phyloP scores from a whole-genome alignment of 176 grass and related monocot genomes.

The Aegilops tauschii region DNA sequence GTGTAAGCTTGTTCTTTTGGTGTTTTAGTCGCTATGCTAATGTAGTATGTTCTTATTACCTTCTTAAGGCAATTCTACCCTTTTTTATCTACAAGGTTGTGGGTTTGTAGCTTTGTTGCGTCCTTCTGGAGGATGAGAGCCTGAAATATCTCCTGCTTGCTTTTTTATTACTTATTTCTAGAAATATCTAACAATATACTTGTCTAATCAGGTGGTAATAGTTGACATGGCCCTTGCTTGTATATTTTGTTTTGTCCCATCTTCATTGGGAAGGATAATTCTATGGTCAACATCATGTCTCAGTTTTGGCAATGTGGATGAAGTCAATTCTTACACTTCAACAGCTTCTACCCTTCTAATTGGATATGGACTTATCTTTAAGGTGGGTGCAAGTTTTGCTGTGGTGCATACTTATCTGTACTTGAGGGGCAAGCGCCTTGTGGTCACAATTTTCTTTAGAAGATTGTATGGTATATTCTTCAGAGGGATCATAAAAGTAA shows the following conservation, averaged over 20 bases:
- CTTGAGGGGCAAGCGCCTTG: constrained; percentile 10
- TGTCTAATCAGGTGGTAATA: constrained; percentile 16
- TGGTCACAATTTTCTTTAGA: background rate
- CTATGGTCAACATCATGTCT: background rate
- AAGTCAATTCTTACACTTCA: constrained; percentile 7
- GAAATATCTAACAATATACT: background rate
- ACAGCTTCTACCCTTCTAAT: constrained; percentile 11
- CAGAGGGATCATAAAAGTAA: constrained; percentile 4
- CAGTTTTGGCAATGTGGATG: background rate
- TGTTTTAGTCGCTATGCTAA: background rate
- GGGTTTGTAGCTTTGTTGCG: background rate
- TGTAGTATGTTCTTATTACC: background rate
- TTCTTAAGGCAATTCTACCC: background rate
- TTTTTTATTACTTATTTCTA: background rate
- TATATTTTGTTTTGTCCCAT: constrained; percentile 34
- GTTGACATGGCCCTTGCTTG: constrained; percentile 16
- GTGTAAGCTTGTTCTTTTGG: background rate
- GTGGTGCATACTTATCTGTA: constrained; percentile 8
- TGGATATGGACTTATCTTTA: constrained; percentile 27
- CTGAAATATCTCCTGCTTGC: background rate
- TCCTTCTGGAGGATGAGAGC: background rate
- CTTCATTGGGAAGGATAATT: constrained; percentile 25
- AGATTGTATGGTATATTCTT: constrained; percentile 26
- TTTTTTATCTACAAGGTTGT: background rate
- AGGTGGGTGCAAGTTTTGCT: background rate